Percentiles rank a stretch among this genome's conserved stretches.
Evolutionary conservation across 345 rosid genomes (phyloP).

Genomic region (Lagerstroemia speciosa): DNA sequence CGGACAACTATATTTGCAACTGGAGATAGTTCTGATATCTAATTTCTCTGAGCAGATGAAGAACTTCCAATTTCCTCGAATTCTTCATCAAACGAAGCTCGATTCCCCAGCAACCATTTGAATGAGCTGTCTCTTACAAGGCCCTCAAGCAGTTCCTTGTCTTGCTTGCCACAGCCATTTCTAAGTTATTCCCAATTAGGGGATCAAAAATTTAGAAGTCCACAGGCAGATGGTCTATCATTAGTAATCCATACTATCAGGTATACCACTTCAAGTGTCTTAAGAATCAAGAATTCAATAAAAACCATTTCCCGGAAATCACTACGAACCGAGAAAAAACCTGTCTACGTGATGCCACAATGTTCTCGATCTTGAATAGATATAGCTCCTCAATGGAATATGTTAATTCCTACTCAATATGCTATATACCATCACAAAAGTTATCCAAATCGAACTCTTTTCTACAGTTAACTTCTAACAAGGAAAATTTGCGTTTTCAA

Average conservation of each 20-base stretch:
- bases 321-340: neutral
- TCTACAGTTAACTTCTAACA: neutral
- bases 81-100: conserved; percentile 58
- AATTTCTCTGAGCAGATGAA: conserved; percentile 54
- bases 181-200: conserved; percentile 2
- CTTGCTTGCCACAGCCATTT: conserved; percentile 54
- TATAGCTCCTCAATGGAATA: too few relatives aligned
- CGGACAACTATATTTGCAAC: conserved; percentile 75
- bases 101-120: conserved; percentile 70
- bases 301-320: neutral
- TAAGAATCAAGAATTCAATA: neutral
- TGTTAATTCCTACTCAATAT: too few relatives aligned
- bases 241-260: neutral
- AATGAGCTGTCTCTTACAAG: conserved; percentile 75
- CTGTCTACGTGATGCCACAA: neutral
- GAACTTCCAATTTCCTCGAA: conserved; percentile 76
- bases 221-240: neutral
- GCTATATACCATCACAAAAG: too few relatives aligned
- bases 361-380: neutral
- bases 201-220: neutral
- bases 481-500: neutral
- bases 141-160: conserved; percentile 66
- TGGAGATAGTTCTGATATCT: conserved; percentile 86
- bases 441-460: neutral
- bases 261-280: neutral